A percentile compares a stretch with the other conserved stretches of the same genome.
These are phyloP conservation scores for Acacia concinna DNA, from an alignment of 331 rosid species.

Conservation along the genomic window DNA sequence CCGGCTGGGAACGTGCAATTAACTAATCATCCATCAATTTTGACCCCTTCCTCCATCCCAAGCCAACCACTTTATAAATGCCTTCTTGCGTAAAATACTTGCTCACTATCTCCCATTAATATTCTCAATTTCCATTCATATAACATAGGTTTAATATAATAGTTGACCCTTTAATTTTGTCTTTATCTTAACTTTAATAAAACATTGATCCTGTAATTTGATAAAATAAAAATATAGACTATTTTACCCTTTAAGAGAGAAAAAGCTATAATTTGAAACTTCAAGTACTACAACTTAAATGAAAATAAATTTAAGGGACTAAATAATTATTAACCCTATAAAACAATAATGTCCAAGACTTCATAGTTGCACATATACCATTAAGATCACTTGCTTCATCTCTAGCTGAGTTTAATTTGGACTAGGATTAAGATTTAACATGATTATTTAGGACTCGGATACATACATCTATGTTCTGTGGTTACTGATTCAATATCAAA, in stretches of 20 bases:
- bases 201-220: too few relatives aligned
- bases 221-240: too few relatives aligned
- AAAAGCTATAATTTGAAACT: too few relatives aligned
- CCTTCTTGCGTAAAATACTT: slow-evolving; percentile 38
- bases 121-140: not conserved
- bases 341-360: too few relatives aligned
- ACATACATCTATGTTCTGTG: not conserved
- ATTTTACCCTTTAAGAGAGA: too few relatives aligned
- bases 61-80: slow-evolving; percentile 48
- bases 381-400: not conserved
- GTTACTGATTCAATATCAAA: not conserved
- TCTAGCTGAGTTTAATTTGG: not conserved
- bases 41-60: slow-evolving; percentile 56
- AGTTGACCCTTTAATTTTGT: too few relatives aligned
- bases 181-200: too few relatives aligned
- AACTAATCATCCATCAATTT: slow-evolving; percentile 46
- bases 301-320: too few relatives aligned
- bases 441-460: not conserved
- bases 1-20: slow-evolving; percentile 45
- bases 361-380: not conserved
- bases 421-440: not conserved
- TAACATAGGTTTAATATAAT: too few relatives aligned
- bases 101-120: slow-evolving; percentile 63
- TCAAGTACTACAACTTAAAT: too few relatives aligned
- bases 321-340: too few relatives aligned